These are phyloP conservation scores for Scortechinia acanthostroma DNA, from an alignment of 2,329 filamentous ascomycete species.

Conservation along the genomic window DNA sequence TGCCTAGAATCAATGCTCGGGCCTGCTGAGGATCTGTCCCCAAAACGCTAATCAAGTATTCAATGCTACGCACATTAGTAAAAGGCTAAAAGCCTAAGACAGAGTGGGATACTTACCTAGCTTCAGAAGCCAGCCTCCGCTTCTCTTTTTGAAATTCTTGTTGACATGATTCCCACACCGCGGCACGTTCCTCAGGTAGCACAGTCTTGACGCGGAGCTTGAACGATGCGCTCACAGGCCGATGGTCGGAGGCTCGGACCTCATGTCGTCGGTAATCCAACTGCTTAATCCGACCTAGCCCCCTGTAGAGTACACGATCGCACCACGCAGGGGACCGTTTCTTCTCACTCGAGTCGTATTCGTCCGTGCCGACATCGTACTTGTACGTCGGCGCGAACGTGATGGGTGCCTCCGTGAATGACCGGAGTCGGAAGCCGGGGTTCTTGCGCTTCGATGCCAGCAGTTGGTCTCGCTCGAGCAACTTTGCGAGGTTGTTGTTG, in stretches of 20 bases:
- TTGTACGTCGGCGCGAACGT: slow-evolving; percentile 95
- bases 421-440: slow-evolving; percentile 78
- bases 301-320: slow-evolving; percentile 82
- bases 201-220: slow-evolving; percentile 79
- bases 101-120: slow-evolving; percentile 55
- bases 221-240: slow-evolving; percentile 83
- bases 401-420: slow-evolving; percentile 86
- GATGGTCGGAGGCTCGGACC: slow-evolving; percentile 82
- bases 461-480: slow-evolving; percentile 88
- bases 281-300: slow-evolving; percentile 75
- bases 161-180: slow-evolving; percentile 68
- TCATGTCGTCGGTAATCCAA: slow-evolving; percentile 84
- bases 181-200: slow-evolving; percentile 54
- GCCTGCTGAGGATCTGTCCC: neutral
- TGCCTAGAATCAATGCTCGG: neutral
- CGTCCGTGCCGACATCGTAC: slow-evolving; percentile 91
- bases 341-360: slow-evolving; percentile 92
- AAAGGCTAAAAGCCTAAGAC: neutral
- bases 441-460: slow-evolving; percentile 84
- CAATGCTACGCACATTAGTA: neutral
- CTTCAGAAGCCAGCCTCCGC: slow-evolving; percentile 59
- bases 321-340: slow-evolving; percentile 93
- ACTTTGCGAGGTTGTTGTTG: slow-evolving; percentile 72
- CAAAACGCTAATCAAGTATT: neutral
- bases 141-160: slow-evolving; percentile 69